Evolutionary conservation across 2,329 filamentous ascomycete genomes (phyloP), one percentile per base, ranked within the genome.

Genomic region (Ceratocystis variospora): DNA sequence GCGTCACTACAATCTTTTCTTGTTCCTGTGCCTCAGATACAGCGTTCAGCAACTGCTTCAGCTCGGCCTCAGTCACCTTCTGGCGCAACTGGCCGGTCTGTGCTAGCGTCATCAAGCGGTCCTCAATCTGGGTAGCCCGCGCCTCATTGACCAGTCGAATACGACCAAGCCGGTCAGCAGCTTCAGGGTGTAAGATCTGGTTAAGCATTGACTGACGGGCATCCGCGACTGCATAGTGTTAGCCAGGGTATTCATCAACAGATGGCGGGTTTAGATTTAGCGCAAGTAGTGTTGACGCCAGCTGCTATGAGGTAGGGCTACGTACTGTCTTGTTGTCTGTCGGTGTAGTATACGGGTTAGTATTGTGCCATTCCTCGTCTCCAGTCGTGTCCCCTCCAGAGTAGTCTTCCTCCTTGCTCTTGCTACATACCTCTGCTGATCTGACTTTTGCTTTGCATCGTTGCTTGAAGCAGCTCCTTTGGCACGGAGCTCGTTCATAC

Each of bases 121-220:
- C 92, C 79, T 99, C 94, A 67, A 99, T 85, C 73, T 96, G 91
- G 69, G 82, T 83, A 45, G 94, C 94, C 72, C 94, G 89, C 71
- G 87, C 87, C 75, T 92, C 90, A 78, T 97, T 97, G 73, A 99
- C 94, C 68, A 99, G 86, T 44, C 93, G 88, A 78, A 99, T 97
- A 70, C 94, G 90, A 67, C 90, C 90, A 0, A 99, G 83, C 15
- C 94, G 89, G 78, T 99, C 94, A 68, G 90, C 89, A 19, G 94
- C 94, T 73, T 93, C 90, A 70, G 94, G 94, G 72, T 92, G 87
- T 69, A 99, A 89, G 79, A 99, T 97, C 77, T 97, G 94, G 71
- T 83, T 84, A 69, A 99, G 86, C 71, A 96, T 88, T 68, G 84
- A 81, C 72, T 85, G 79, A 68, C 90, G 88, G 48, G 87, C 87